These are phyloP conservation scores for Umbelopsis isabellina DNA, from an alignment of 192 early-diverging fungal genomes.

Conservation along the genomic window DNA sequence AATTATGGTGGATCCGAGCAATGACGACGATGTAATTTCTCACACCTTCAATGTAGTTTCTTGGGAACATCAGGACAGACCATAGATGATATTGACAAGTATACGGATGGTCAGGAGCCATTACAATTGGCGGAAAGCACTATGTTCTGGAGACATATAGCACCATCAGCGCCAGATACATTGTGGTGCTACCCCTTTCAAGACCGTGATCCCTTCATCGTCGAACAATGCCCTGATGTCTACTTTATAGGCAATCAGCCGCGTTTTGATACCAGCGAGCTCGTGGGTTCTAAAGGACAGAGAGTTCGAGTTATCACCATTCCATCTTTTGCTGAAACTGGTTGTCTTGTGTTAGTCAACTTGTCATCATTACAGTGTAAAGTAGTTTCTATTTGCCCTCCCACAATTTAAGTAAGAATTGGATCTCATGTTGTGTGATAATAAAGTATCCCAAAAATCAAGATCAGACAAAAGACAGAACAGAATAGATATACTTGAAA, in stretches of 20 bases:
- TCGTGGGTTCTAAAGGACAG: slow-evolving; percentile 59
- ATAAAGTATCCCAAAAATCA: background rate
- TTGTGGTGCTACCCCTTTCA: slow-evolving; percentile 94
- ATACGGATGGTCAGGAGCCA: slow-evolving; percentile 56
- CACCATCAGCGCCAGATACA: slow-evolving; percentile 94
- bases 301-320: slow-evolving; percentile 72
- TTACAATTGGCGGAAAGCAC: slow-evolving; percentile 74
- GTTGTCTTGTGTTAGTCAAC: slow-evolving; percentile 79
- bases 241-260: slow-evolving; percentile 91
- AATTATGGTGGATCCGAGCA: slow-evolving; percentile 15
- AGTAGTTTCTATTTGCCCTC: slow-evolving; percentile 38
- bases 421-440: background rate
- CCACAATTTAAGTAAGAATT: background rate
- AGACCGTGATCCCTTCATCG: slow-evolving; percentile 86
- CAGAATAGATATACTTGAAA: background rate
- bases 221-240: slow-evolving; percentile 75
- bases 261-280: slow-evolving; percentile 60
- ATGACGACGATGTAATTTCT: background rate
- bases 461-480: background rate
- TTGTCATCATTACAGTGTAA: slow-evolving; percentile 66
- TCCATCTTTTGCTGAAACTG: slow-evolving; percentile 73
- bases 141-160: slow-evolving; percentile 85
- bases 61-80: slow-evolving; percentile 87
- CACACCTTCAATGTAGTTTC: slow-evolving; percentile 49
- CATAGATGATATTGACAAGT: slow-evolving; percentile 83